Evolutionary conservation across 2,329 filamentous ascomycete species (phyloP).

Genomic region (Amylocarpus encephaloides): DNA sequence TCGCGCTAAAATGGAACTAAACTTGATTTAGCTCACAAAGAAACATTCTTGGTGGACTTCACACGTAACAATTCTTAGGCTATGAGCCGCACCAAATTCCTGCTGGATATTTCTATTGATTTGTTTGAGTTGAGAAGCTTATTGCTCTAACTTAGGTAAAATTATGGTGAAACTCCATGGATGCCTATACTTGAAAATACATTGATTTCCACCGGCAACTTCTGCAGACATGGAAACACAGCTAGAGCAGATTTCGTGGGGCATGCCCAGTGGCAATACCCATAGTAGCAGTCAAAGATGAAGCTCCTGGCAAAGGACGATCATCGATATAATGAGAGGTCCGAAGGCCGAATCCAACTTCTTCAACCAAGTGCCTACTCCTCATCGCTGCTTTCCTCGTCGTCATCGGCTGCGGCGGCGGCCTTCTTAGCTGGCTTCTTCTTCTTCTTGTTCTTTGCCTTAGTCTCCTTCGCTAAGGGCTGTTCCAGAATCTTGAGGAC

Average conservation of each 20-base stretch:
- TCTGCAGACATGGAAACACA: constrained; percentile 11
- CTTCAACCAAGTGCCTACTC: constrained; percentile 29
- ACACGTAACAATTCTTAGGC: neutral
- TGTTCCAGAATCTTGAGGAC: constrained; percentile 90
- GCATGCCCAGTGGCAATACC: constrained; percentile 20
- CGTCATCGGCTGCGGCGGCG: constrained; percentile 29
- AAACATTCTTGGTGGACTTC: neutral
- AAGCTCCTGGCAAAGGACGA: neutral
- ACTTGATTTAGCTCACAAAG: no score
- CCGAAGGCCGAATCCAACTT: neutral
- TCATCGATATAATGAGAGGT: neutral
- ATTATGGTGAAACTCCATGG: neutral
- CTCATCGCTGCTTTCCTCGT: constrained; percentile 33
- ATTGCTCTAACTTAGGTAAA: constrained; percentile 10
- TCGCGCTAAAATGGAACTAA: no score
- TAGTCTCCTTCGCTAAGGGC: constrained; percentile 78
- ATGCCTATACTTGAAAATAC: neutral
- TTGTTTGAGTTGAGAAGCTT: constrained; percentile 17
- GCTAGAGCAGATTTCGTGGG: constrained; percentile 18
- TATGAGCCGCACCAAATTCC: neutral
- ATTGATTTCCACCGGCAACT: neutral
- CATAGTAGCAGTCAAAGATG: constrained; percentile 12
- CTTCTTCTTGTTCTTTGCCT: constrained; percentile 81
- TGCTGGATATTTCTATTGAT: constrained; percentile 23
- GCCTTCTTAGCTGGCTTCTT: constrained; percentile 49